Conservation (phyloP, 179 eudicot genomes). For the Spergularia azorica region DNA sequence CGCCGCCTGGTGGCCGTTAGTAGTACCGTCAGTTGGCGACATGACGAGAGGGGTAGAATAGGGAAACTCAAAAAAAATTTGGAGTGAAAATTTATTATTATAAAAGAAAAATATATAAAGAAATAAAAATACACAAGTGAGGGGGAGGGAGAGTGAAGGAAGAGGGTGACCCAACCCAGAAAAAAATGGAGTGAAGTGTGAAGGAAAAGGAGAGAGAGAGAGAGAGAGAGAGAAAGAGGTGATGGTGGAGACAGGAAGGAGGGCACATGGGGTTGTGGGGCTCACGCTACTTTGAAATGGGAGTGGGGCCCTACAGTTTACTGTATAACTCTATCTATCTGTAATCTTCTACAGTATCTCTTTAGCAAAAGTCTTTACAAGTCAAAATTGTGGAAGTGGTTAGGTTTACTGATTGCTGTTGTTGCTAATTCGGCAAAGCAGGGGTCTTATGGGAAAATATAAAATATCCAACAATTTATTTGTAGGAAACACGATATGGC, state of each 20-base stretch:
- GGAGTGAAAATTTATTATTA: no score
- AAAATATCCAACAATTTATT: no score
- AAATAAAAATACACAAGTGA: neutral
- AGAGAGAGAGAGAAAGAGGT: constrained; percentile 42
- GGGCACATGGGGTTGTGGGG: constrained; percentile 70
- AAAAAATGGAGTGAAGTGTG: constrained; percentile 20
- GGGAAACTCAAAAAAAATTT: no score
- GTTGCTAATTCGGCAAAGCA: no score
- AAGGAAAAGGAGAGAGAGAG: constrained; percentile 9
- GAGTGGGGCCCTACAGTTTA: neutral
- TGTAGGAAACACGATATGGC: no score
- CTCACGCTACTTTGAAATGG: constrained; percentile 11
- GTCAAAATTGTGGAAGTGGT: no score
- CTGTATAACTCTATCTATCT: neutral
- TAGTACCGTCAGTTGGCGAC: constrained; percentile 57
- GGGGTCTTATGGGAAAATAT: no score
- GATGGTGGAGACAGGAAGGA: constrained; percentile 96
- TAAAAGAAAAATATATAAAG: neutral
- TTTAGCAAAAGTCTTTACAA: no score
- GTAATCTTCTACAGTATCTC: neutral
- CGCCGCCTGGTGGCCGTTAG: constrained; percentile 28
- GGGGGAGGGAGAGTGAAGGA: constrained; percentile 12
- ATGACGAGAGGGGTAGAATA: constrained; percentile 20
- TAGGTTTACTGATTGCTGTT: no score
- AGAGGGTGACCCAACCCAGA: constrained; percentile 3